A percentile compares a stretch with the other conserved stretches of the same genome.
These are phyloP conservation scores for Dothistroma septosporum DNA, from an alignment of 2,329 filamentous ascomycete genomes.

Conservation along the genomic window DNA sequence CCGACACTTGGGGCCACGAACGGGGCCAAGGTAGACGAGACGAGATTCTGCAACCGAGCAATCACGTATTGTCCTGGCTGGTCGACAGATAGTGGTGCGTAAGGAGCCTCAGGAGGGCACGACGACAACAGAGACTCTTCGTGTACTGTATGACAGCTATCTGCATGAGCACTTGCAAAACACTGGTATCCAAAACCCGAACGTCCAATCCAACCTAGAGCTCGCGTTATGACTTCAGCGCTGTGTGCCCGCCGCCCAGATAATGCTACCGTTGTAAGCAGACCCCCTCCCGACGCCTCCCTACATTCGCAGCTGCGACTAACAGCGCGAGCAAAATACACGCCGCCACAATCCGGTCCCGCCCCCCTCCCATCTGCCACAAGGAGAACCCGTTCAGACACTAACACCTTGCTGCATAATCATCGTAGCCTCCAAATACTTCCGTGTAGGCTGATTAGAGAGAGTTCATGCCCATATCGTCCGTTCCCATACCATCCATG, in stretches of 20 bases:
- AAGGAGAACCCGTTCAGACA: not conserved
- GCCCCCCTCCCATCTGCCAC: not conserved
- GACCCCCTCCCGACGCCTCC: not conserved
- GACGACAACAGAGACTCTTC: not conserved
- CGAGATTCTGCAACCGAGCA: too few species aligned
- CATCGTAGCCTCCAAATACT: conserved; percentile 8
- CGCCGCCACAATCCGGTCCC: not conserved
- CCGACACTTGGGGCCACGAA: too few species aligned
- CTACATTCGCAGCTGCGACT: conserved; percentile 2
- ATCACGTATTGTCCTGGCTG: too few species aligned
- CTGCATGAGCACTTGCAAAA: not conserved
- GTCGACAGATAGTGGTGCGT: too few species aligned
- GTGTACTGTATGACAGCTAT: not conserved
- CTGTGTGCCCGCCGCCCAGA: not conserved
- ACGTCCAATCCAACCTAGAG: not conserved
- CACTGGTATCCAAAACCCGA: not conserved
- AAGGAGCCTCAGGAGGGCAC: not conserved
- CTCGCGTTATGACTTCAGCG: not conserved
- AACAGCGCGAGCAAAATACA: conserved; percentile 2
- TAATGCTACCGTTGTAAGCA: not conserved
- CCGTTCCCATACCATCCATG: conserved; percentile 16
- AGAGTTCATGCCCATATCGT: conserved; percentile 14
- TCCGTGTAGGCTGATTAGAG: conserved; percentile 6
- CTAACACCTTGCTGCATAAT: conserved; percentile 11
- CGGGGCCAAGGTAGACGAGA: too few species aligned